Conservation (phyloP, 176 grass and related monocot species). For the Saccharum officinarum region DNA sequence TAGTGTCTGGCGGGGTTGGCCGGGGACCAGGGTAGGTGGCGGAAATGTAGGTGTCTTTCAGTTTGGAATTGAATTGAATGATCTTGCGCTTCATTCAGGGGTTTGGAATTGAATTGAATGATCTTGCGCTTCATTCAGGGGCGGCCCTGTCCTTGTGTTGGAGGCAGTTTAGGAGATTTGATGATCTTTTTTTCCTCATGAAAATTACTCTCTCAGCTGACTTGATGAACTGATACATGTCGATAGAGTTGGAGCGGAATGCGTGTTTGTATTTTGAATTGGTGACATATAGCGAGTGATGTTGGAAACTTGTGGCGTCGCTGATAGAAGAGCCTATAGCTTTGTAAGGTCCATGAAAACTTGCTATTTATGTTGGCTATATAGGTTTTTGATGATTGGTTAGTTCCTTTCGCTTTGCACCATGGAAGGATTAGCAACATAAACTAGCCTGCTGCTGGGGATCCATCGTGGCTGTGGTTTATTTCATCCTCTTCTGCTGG, state of each 20-base stretch:
- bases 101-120: not conserved
- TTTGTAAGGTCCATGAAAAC: not conserved
- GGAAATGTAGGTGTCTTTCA: slow-evolving; percentile 17
- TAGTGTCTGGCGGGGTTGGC: not conserved
- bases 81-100: too few relatives aligned
- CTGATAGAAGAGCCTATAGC: not conserved
- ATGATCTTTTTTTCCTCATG: not conserved
- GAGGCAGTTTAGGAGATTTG: not conserved
- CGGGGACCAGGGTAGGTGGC: not conserved
- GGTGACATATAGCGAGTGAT: not conserved
- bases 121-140: not conserved
- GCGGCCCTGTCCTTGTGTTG: not conserved
- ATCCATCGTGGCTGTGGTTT: not conserved
- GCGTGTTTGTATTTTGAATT: not conserved
- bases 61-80: slow-evolving; percentile 15
- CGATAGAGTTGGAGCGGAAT: not conserved
- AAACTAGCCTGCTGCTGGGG: not conserved
- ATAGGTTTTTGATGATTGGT: not conserved
- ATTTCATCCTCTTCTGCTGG: not conserved
- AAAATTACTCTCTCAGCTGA: slow-evolving; percentile 13
- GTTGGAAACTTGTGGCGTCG: not conserved
- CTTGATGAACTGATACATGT: not conserved
- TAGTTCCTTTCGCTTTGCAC: not conserved
- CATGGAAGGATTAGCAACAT: not conserved
- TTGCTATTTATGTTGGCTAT: slow-evolving; percentile 4